These are phyloP conservation scores for Ottelia alismoides DNA, from an alignment of 106 monocot genomes.

Conservation along the genomic window DNA sequence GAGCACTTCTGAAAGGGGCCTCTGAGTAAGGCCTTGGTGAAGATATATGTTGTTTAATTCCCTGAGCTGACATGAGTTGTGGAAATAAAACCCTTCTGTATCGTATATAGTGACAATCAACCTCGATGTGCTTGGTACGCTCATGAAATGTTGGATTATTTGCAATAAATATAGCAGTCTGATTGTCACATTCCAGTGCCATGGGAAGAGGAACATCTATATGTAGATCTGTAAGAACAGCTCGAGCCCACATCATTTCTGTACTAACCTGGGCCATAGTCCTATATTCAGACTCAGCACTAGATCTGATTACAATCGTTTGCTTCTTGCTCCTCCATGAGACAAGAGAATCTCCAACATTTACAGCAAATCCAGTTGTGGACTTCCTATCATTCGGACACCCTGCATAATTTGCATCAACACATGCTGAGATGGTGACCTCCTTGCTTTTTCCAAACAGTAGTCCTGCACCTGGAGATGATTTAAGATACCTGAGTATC, in stretches of 20 bases:
- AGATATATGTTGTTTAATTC: neutral
- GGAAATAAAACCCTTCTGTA: neutral
- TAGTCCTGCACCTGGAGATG: neutral
- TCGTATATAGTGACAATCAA: slow-evolving; percentile 2
- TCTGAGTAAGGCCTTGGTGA: neutral
- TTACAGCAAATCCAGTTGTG: neutral
- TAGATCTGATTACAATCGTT: neutral
- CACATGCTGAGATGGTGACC: neutral
- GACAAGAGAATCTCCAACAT: slow-evolving; percentile 2
- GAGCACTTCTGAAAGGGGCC: neutral
- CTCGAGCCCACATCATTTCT: neutral
- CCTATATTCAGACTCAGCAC: neutral
- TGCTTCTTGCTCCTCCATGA: neutral
- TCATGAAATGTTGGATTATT: neutral
- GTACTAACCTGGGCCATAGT: neutral
- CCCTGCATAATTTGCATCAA: neutral
- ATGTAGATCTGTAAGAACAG: neutral
- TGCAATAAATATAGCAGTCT: neutral
- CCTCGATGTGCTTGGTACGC: slow-evolving; percentile 1
- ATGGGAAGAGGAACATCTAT: neutral
- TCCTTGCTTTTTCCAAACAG: neutral
- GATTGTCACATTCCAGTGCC: slow-evolving; percentile 1
- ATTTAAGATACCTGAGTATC: neutral
- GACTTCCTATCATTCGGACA: neutral
- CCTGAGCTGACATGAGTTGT: neutral